Evolutionary conservation across 1,284 basidiomycete species (phyloP).

Genomic region (Fomes fomentarius): DNA sequence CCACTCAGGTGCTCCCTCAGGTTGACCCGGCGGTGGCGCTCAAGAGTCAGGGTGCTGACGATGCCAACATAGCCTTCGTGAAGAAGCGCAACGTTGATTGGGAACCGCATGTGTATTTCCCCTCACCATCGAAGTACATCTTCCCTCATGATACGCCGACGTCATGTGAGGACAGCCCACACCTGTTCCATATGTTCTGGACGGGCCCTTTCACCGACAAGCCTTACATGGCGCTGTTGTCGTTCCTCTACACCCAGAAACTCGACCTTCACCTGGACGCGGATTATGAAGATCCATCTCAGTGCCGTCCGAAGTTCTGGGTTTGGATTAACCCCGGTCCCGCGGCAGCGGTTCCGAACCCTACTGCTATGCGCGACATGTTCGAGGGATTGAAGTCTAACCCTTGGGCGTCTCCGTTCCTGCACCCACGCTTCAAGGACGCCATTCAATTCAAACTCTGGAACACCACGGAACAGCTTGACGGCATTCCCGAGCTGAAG

Average conservation of each 20-base stretch:
- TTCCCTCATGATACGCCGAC: slow-evolving; percentile 42
- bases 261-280: slow-evolving; percentile 57
- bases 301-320: slow-evolving; percentile 77
- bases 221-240: slow-evolving; percentile 74
- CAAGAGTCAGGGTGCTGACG: slow-evolving; percentile 23
- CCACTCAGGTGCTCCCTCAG: slow-evolving; percentile 27
- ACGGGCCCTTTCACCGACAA: slow-evolving; percentile 81
- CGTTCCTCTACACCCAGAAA: slow-evolving; percentile 79
- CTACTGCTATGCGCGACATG: slow-evolving; percentile 61
- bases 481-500: slow-evolving; percentile 62
- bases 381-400: slow-evolving; percentile 59
- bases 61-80: slow-evolving; percentile 22
- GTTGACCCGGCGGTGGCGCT: slow-evolving; percentile 22
- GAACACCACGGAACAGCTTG: slow-evolving; percentile 78
- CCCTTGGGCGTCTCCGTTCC: slow-evolving; percentile 71
- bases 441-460: slow-evolving; percentile 73
- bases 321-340: slow-evolving; percentile 76
- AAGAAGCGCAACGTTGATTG: slow-evolving; percentile 39
- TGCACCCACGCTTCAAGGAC: slow-evolving; percentile 66
- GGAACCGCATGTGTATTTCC: slow-evolving; percentile 44
- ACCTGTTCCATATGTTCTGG: slow-evolving; percentile 84
- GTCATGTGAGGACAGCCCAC: slow-evolving; percentile 66
- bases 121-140: slow-evolving; percentile 40
- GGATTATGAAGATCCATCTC: slow-evolving; percentile 36
- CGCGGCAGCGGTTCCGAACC: slow-evolving; percentile 59